These are phyloP conservation scores for Metrosideros polymorpha DNA, from an alignment of 441 rosid species.

Conservation along the genomic window DNA sequence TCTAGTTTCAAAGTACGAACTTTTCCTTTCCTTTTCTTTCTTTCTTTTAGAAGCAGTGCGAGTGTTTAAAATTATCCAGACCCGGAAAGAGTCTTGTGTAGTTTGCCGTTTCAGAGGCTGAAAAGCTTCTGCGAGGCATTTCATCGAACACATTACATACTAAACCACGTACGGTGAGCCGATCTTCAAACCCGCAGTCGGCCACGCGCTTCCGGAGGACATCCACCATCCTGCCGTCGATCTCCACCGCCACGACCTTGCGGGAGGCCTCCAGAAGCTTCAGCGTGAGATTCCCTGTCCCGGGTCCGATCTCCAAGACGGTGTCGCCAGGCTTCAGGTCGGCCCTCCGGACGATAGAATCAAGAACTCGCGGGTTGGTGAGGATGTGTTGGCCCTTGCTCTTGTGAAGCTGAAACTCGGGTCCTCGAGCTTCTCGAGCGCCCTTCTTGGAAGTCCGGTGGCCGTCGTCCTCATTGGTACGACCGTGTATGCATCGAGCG, in stretches of 20 bases:
- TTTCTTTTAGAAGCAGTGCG: not conserved
- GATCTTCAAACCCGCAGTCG: slow-evolving; percentile 22
- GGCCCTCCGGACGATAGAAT: slow-evolving; percentile 55
- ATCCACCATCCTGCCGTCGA: slow-evolving; percentile 75
- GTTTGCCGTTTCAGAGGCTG: not conserved
- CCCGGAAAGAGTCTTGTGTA: rapidly evolving
- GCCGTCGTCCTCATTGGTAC: not conserved
- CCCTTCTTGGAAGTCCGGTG: not conserved
- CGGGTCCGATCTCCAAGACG: slow-evolving; percentile 80
- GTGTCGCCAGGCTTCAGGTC: slow-evolving; percentile 38
- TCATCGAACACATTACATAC: slow-evolving; percentile 25
- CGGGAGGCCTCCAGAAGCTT: slow-evolving; percentile 54
- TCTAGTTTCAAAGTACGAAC: not conserved
- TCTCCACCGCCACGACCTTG: slow-evolving; percentile 60
- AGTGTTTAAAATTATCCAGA: not conserved
- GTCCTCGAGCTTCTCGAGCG: not conserved
- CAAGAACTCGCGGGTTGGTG: slow-evolving; percentile 65
- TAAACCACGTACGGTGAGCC: slow-evolving; percentile 36
- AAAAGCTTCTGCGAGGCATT: slow-evolving; percentile 19
- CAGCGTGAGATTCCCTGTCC: slow-evolving; percentile 84
- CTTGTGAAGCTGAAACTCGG: slow-evolving; percentile 38
- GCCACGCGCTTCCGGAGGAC: slow-evolving; percentile 44
- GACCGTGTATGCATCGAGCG: not conserved
- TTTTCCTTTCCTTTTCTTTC: not conserved
- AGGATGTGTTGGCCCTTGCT: slow-evolving; percentile 94